phyloP scores from a whole-genome alignment of 202 grass and related monocot genomes.

The Carex sylvatica region DNA sequence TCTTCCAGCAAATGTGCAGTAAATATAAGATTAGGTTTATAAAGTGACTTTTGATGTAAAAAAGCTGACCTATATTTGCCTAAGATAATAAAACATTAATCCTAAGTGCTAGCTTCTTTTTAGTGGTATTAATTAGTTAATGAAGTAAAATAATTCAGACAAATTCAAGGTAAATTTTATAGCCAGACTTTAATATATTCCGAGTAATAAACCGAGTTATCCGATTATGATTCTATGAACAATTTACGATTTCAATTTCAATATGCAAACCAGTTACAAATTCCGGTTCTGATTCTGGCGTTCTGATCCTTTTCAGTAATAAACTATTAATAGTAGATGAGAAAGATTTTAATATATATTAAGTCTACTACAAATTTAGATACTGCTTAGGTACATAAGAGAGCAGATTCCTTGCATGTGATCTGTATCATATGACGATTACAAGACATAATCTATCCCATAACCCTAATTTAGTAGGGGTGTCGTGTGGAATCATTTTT shows the following conservation, averaged over 20 bases:
- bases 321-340: not conserved
- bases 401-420: slow-evolving; percentile 21
- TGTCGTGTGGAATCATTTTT: no score
- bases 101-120: not conserved
- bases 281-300: no score
- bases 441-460: slow-evolving; percentile 6
- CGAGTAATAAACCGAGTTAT: not conserved
- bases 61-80: not conserved
- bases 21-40: not conserved
- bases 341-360: slow-evolving; percentile 2
- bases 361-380: slow-evolving; percentile 5
- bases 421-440: not conserved
- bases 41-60: not conserved
- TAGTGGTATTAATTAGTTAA: not conserved
- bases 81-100: not conserved
- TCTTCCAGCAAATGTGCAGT: not conserved
- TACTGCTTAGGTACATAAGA: not conserved
- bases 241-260: no score
- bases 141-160: not conserved
- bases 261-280: no score
- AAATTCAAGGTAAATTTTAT: not conserved
- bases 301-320: not conserved
- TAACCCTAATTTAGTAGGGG: slow-evolving; percentile 19
- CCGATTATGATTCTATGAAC: no score
- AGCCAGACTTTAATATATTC: not conserved